Base-by-base conservation (phyloP, 257 asterid species). In the Fraxinus cuspidata region DNA sequence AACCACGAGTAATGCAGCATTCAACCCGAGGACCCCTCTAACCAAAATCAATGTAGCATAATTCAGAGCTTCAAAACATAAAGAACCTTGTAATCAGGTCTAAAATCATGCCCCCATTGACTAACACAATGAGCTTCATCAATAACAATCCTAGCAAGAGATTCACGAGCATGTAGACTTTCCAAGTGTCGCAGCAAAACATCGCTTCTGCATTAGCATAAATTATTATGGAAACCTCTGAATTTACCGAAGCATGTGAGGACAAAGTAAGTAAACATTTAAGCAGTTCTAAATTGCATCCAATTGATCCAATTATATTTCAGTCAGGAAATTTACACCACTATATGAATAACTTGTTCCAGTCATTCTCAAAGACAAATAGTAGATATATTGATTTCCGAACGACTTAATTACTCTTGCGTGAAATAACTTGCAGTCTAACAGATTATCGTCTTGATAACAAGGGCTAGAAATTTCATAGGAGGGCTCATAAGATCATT, bases 81-180 rank as follows among this genome's bases (percentile, higher is more conserved):
- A 69, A 80, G 76, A 81, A 95, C 98, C 99, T 96, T 98, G 84
- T 96, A 96, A 87, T 96, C 99, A 10, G 99, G 99, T 82, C 99
- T 88, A 84, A 96, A 96, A 82, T 96, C 99, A 86, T 96, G 99
- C 74, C 99, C 99, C 99, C 99, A 96, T 79, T 96, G 99, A 88
- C 99, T 96, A 71, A 96, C 97, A 86, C 99, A 96, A 71, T 96
- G 99, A 87, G 99, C 99, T 89, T 96, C 99, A 87, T 96, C 99
- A 80, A 96, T 93, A 80, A 96, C 99, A 74, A 96, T 87, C 81
- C 99, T 92, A 80, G 97, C 86, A 81, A 96, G 93, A 81, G 76
- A 85, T 53, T 88, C 89, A 76, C 96, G 97, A 80, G 91, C 77
- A 88, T 96, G 91, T 65, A 96, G 84, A 63, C 85, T 89, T 87